These are phyloP conservation scores for Chlorella sp. DNA, from an alignment of 139 green algal species.

Conservation along the genomic window DNA sequence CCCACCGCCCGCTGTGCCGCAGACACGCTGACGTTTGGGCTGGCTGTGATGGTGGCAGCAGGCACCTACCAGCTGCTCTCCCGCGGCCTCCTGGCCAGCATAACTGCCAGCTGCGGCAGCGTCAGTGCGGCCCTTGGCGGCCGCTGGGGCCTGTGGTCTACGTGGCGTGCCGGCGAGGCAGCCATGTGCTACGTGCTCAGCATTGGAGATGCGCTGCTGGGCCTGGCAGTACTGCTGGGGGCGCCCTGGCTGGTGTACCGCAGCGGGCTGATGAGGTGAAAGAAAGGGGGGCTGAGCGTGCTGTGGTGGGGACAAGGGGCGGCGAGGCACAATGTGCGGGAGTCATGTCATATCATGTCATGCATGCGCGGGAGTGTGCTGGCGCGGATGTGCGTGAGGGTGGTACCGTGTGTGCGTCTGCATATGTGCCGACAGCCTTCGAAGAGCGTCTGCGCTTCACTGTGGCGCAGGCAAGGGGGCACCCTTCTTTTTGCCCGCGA, in stretches of 20 bases:
- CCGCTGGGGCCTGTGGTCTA: conserved; percentile 21
- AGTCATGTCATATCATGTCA: too few relatives aligned
- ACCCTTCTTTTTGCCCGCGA: too few relatives aligned
- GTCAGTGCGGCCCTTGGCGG: background rate
- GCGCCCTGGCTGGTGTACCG: conserved; percentile 31
- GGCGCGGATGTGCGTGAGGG: background rate
- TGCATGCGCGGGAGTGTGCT: background rate
- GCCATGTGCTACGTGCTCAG: conserved; percentile 6
- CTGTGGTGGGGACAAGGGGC: background rate
- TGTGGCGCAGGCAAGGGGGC: background rate
- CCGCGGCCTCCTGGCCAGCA: background rate
- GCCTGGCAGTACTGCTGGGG: conserved; percentile 27
- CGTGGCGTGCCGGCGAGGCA: conserved; percentile 2
- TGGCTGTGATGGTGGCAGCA: conserved; percentile 35
- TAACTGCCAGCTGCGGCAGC: conserved; percentile 8
- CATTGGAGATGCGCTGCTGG: conserved; percentile 33
- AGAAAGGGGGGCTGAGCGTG: background rate
- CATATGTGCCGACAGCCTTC: background rate
- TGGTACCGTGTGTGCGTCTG: too few relatives aligned
- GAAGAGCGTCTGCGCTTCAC: too few relatives aligned
- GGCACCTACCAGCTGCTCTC: conserved; percentile 11
- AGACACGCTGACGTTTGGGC: conserved; percentile 37
- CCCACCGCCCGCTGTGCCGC: background rate
- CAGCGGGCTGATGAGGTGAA: conserved; percentile 28
- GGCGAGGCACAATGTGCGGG: too few relatives aligned